Evolutionary conservation across 148 eudicot species (phyloP).

Genomic region (Cornus kousa): DNA sequence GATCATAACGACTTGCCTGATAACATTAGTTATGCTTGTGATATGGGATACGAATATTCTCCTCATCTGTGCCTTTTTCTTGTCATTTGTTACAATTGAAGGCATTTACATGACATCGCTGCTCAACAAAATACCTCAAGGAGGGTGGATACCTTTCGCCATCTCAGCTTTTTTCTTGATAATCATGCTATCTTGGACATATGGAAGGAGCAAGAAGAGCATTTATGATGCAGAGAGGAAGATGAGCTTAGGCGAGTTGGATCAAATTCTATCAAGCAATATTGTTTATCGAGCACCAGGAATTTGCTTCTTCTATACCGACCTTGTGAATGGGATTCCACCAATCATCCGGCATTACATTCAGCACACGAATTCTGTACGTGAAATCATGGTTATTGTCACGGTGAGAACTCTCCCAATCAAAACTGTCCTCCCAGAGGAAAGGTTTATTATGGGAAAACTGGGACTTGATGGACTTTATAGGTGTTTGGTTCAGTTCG

Average conservation of each 20-base stretch:
- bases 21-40: constrained; percentile 36
- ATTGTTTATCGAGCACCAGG: constrained; percentile 20
- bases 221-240: constrained; percentile 12
- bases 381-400: constrained; percentile 28
- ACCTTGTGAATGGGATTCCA: constrained; percentile 35
- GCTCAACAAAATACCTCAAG: constrained; percentile 35
- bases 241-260: constrained; percentile 6
- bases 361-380: constrained; percentile 25
- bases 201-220: constrained; percentile 31
- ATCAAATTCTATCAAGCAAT: not conserved
- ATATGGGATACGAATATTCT: not conserved
- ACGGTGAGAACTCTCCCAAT: constrained; percentile 28
- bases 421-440: constrained; percentile 24
- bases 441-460: constrained; percentile 12
- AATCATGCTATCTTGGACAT: constrained; percentile 16
- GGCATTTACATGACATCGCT: constrained; percentile 27
- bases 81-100: no score
- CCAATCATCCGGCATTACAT: constrained; percentile 34
- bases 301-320: constrained; percentile 33
- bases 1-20: constrained; percentile 36
- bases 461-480: constrained; percentile 13
- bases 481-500: constrained; percentile 21
- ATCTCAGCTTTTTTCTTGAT: constrained; percentile 22
- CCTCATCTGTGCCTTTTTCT: no score
- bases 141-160: constrained; percentile 45